Base-by-base conservation (phyloP, 805 yeast genomes). In the Wickerhamomyces silvicola region DNA sequence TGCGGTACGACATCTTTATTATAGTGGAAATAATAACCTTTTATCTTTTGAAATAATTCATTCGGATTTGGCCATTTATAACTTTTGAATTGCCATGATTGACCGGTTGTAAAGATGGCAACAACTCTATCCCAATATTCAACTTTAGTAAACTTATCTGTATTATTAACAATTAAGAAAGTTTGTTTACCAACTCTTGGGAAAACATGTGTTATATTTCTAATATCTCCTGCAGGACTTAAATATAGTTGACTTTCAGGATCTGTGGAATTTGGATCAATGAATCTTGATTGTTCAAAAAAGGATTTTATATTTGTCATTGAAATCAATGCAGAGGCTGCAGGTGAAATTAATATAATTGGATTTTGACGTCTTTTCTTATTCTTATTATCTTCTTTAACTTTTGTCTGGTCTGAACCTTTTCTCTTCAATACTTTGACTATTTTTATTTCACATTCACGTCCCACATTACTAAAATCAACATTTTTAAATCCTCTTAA, bases 111-210 rank as follows among this genome's bases (percentile, higher is more conserved):
- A 62, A 92, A 81, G 23, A 92, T 83, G 0, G 95, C 97, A 30
- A 90, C 84, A 1, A 92, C 97, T 37, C 98, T 72, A 52, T 86
- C 94, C 99, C 99, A 92, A 60, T 92, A 86, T 56, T 92, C 97
- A 4, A 95, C 94, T 54, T 88, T 90, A 16, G 83, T 79, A 60
- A 82, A 82, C 59, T 78, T 72, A 33, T 87, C 94, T 5, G 87
- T 86, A 35, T 84, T 82, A 53, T 85, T 94, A 20, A 88, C 97
- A 34, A 92, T 81, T 45, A 87, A 67, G 48, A 84, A 81, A 27
- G 75, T 71, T 31, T 78, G 65, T 15, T 68, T 73, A 11, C 82
- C 75, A 22, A 85, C 62, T 30, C 62, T 60, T 31, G 74, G 74
- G 18, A 81, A 73, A 4, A 61, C 57, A 36, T 84, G 78, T 27